A percentile compares a stretch with the other conserved stretches of the same genome.
phyloP scores from a whole-genome alignment of 441 rosid genomes.

The Populus trichocarpa region DNA sequence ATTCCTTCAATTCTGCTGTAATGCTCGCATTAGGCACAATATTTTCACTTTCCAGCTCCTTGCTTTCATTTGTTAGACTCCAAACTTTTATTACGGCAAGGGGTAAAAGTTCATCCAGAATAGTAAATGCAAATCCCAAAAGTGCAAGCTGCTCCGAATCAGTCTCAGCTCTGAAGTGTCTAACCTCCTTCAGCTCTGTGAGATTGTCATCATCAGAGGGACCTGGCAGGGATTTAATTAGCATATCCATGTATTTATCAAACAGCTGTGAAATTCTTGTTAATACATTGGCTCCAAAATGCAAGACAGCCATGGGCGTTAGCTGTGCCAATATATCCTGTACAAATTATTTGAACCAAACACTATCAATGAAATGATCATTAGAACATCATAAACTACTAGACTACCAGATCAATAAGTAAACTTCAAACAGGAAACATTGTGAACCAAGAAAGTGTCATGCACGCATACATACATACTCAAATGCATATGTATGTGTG shows the following conservation, averaged over 20 bases:
- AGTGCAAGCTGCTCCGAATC: conserved; percentile 92
- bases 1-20: conserved; percentile 71
- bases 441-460: neutral
- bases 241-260: conserved; percentile 74
- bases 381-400: conserved; percentile 2
- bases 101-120: conserved; percentile 82
- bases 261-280: conserved; percentile 69
- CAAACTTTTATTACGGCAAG: conserved; percentile 55
- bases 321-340: conserved; percentile 90
- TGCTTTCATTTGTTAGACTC: conserved; percentile 51
- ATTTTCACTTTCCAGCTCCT: conserved; percentile 43
- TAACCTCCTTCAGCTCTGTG: conserved; percentile 67
- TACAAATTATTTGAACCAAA: conserved; percentile 21
- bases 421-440: neutral
- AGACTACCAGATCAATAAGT: neutral
- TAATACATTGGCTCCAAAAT: conserved; percentile 80
- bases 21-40: conserved; percentile 36
- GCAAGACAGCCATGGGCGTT: conserved; percentile 62
- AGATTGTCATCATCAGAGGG: conserved; percentile 88
- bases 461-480: neutral
- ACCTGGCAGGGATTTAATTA: conserved; percentile 78
- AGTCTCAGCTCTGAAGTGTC: conserved; percentile 80
- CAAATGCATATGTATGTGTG: neutral
- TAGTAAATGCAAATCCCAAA: conserved; percentile 89
- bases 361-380: conserved; percentile 10